Evolutionary conservation across 768 basidiomycete species (phyloP).

Genomic region (Trametes maxima): DNA sequence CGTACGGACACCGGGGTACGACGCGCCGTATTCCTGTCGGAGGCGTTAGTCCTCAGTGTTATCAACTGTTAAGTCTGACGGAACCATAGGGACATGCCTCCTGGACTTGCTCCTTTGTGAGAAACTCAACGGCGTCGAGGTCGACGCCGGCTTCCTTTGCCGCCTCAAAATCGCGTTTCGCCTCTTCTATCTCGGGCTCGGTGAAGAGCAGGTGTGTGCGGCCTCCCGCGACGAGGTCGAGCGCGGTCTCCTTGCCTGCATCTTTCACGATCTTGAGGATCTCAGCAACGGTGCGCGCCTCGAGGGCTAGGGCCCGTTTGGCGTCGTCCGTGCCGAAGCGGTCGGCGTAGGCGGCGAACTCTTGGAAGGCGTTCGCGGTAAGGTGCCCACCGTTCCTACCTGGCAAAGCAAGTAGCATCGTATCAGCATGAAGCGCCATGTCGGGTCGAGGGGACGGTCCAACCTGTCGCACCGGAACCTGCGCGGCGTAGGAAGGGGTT

Average conservation of each 20-base stretch:
- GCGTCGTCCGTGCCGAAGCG: slow-evolving; percentile 59
- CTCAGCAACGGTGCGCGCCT: slow-evolving; percentile 53
- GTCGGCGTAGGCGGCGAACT: slow-evolving; percentile 43
- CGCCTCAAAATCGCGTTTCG: slow-evolving; percentile 49
- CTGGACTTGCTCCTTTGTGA: slow-evolving; percentile 49
- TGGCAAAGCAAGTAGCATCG: slow-evolving; percentile 34
- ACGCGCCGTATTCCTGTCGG: slow-evolving; percentile 49
- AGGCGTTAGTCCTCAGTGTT: no score
- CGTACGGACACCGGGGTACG: slow-evolving; percentile 52
- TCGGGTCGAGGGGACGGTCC: background rate
- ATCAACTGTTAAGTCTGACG: no score
- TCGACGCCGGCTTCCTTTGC: slow-evolving; percentile 57
- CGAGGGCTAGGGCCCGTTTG: slow-evolving; percentile 52
- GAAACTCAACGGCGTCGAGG: slow-evolving; percentile 46
- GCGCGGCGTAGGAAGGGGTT: slow-evolving; percentile 1
- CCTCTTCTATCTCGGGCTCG: slow-evolving; percentile 42
- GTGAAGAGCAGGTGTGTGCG: slow-evolving; percentile 54
- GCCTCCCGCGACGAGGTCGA: slow-evolving; percentile 65
- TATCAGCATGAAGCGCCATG: background rate
- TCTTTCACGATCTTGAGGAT: slow-evolving; percentile 53
- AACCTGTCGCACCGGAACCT: slow-evolving; percentile 82
- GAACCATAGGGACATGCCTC: no score
- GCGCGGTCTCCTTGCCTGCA: slow-evolving; percentile 45
- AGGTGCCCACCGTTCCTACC: slow-evolving; percentile 83
- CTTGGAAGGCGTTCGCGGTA: slow-evolving; percentile 49